These are phyloP conservation scores for Fallopia convolvulus DNA, from an alignment of 148 eudicot species.

Conservation along the genomic window DNA sequence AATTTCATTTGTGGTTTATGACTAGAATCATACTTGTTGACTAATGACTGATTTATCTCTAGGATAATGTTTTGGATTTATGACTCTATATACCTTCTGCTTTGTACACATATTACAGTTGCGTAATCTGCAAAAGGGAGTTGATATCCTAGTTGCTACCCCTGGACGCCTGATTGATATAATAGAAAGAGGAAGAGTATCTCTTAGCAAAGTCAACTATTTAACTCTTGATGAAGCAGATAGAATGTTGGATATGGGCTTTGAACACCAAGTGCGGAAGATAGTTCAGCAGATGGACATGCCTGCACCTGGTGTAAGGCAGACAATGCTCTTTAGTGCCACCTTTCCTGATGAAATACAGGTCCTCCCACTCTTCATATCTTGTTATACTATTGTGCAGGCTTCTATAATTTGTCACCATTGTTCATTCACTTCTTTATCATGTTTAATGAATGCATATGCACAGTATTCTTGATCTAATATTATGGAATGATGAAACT, in stretches of 20 bases:
- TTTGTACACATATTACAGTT: conserved; percentile 34
- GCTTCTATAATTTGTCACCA: neutral
- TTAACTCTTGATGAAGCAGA: conserved; percentile 89
- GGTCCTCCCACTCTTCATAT: conserved; percentile 30
- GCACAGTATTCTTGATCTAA: neutral
- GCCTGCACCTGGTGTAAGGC: conserved; percentile 78
- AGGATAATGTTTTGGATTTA: neutral
- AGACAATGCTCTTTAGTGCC: conserved; percentile 93
- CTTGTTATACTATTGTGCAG: neutral
- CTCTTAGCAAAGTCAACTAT: conserved; percentile 51
- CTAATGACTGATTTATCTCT: neutral
- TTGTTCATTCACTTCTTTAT: neutral
- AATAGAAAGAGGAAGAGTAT: conserved; percentile 62
- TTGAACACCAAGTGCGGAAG: conserved; percentile 80
- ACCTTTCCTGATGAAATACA: conserved; percentile 87
- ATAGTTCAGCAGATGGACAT: conserved; percentile 72
- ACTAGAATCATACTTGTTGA: neutral
- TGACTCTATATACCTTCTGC: conserved; percentile 2
- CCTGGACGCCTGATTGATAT: conserved; percentile 85
- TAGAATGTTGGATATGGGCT: conserved; percentile 94
- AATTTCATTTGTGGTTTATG: neutral
- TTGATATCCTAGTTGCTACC: conserved; percentile 86
- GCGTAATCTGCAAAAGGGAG: conserved; percentile 58
- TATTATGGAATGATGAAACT: neutral
- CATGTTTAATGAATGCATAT: neutral